Percentiles rank a stretch among this genome's conserved stretches.
phyloP scores from a whole-genome alignment of 257 asterid genomes.

The Nicotiana tomentosiformis region DNA sequence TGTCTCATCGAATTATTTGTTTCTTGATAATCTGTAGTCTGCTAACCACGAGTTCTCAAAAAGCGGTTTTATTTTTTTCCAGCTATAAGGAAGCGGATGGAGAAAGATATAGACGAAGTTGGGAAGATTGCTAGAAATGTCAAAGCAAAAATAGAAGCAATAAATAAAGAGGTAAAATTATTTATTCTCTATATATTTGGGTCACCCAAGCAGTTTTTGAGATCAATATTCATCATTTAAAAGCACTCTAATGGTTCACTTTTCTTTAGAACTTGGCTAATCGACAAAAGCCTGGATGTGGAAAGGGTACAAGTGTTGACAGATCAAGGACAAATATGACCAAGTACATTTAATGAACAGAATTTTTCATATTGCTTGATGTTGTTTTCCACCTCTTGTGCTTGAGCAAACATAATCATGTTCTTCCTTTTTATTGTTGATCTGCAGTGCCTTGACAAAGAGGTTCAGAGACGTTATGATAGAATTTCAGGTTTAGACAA shows the following conservation, averaged over 20 bases:
- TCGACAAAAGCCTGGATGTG: slow-evolving; percentile 81
- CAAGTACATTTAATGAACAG: slow-evolving; percentile 33
- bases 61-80: slow-evolving; percentile 11
- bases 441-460: slow-evolving; percentile 60
- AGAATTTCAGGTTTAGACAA: slow-evolving; percentile 63
- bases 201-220: not conserved
- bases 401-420: slow-evolving; percentile 2
- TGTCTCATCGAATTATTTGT: not conserved
- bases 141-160: slow-evolving; percentile 60
- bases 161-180: slow-evolving; percentile 55
- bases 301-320: slow-evolving; percentile 78
- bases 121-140: slow-evolving; percentile 72
- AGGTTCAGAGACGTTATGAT: slow-evolving; percentile 70
- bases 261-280: slow-evolving; percentile 59
- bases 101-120: slow-evolving; percentile 80
- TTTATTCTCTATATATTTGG: slow-evolving; percentile 9
- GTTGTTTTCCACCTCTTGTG: not conserved
- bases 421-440: not conserved
- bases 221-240: not conserved
- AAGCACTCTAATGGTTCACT: slow-evolving; percentile 8
- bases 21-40: not conserved
- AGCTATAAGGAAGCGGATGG: slow-evolving; percentile 91
- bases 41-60: not conserved
- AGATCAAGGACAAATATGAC: slow-evolving; percentile 85
- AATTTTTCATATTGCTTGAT: not conserved